These are phyloP conservation scores for Yamagishiella unicocca DNA, from an alignment of 139 green algal genomes.

Conservation along the genomic window DNA sequence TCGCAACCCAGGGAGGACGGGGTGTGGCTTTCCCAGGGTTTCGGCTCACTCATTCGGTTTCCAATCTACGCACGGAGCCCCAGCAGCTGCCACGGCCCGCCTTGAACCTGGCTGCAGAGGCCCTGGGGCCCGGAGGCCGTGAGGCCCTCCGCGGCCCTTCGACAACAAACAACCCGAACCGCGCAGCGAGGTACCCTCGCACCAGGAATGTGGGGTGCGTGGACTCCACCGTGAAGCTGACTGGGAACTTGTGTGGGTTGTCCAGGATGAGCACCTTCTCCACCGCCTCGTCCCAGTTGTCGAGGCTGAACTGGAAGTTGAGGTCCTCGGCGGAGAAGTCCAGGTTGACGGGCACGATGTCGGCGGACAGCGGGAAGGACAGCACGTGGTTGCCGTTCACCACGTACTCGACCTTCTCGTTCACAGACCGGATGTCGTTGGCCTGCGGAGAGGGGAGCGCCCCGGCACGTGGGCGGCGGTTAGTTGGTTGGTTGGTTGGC, in stretches of 20 bases:
- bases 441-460: constrained; percentile 9
- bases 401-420: constrained; percentile 72
- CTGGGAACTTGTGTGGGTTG: constrained; percentile 77
- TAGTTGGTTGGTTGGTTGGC: no score
- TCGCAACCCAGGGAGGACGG: no score
- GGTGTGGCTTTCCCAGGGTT: no score
- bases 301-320: constrained; percentile 63
- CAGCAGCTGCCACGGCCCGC: no score
- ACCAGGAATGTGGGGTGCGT: constrained; percentile 59
- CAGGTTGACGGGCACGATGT: constrained; percentile 77
- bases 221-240: constrained; percentile 67
- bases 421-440: constrained; percentile 53
- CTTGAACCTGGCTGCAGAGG: no score
- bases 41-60: no score
- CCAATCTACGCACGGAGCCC: no score
- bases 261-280: constrained; percentile 65
- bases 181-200: no score
- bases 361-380: constrained; percentile 66
- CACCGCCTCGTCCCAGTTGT: constrained; percentile 48
- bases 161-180: no score
- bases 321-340: constrained; percentile 73
- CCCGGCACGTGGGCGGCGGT: neutral
- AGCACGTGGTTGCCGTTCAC: constrained; percentile 80
- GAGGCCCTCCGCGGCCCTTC: no score
- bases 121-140: no score